Base-by-base conservation (phyloP, 495 filamentous ascomycete genomes). In the Penicillium subrubescens region DNA sequence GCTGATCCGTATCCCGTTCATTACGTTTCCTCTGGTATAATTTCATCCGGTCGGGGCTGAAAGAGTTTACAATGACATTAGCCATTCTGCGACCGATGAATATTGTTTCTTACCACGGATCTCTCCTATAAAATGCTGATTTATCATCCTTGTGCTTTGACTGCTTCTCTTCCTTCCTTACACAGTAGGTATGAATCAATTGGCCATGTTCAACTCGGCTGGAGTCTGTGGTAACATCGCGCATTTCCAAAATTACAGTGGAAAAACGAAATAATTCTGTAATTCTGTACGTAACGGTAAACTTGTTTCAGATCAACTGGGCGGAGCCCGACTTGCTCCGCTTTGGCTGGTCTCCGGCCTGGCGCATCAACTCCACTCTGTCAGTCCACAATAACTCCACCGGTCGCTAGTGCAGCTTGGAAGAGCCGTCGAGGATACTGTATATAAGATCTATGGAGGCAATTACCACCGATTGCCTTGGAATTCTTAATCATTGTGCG, bases 221-320 rank as follows among this genome's bases (percentile, higher is more conserved):
- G 39, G 44, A 25, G 4, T 10, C n/a, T 34, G 61, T 67, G 65
- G 65, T 67, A 41, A 67, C 65, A 63, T 64, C 61, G 65, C 34
- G 57, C 61, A 51, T 57, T 60, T 67, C 54, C 55, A 61, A 61
- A 29, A 46, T 58, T 58, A 61, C 44, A 52, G 23, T 39, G 46
- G 33, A 8, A 17, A 29, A 52, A 23, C 5, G 29, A 33, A 19
- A 19, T 48, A 48, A 25, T 11, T 35, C 10, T 5, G 17, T 51
- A 51, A 29, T 5, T 2, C 15, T 29, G 50, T 43, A n/a, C 33
- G 25, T 58, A 61, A 35, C 41, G 23, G 66, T 67, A 72, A 64
- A 44, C 37, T 48, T 65, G 70, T 73, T 73, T 73, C 70, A 72
- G 70, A 66, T 69, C 63, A 56, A 56, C 35, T 54, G 52, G 58